Evolutionary conservation across 768 basidiomycete species (phyloP).

Genomic region (Boletus pseudopeckii): DNA sequence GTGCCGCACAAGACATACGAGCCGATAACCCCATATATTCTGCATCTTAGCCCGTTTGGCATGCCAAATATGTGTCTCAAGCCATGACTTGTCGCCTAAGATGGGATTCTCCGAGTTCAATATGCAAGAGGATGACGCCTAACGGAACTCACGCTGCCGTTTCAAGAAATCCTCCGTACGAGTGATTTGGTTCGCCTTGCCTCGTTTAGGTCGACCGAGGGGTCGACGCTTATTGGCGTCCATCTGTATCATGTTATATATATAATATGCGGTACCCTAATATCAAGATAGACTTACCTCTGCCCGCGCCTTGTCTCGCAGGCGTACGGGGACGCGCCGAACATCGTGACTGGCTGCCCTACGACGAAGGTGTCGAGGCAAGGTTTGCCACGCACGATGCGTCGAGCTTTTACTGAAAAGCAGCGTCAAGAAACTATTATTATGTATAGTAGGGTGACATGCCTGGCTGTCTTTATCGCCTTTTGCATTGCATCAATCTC

Average conservation of each 20-base stretch:
- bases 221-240: conserved; percentile 44
- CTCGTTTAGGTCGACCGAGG: conserved; percentile 54
- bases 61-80: conserved; percentile 97
- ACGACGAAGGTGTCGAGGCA: conserved; percentile 87
- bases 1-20: conserved; percentile 44
- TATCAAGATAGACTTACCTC: conserved; percentile 54
- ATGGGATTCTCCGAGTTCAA: not conserved
- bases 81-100: conserved; percentile 83
- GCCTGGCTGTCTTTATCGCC: conserved; percentile 81
- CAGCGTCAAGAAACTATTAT: not conserved
- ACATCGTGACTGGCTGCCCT: conserved; percentile 95
- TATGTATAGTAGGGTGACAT: not conserved
- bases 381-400: conserved; percentile 85
- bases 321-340: conserved; percentile 79
- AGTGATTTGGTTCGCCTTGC: conserved; percentile 54
- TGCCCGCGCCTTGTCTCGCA: conserved; percentile 75
- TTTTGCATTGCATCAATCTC: conserved; percentile 90
- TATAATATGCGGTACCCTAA: conserved; percentile 11
- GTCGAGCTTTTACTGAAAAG: conserved; percentile 59
- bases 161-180: conserved; percentile 60
- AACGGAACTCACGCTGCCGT: conserved; percentile 60
- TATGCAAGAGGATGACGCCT: not conserved
- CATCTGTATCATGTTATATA: conserved; percentile 45
- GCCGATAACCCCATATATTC: conserved; percentile 85
- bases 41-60: conserved; percentile 96